These are phyloP conservation scores for Aspergillus novoparasiticus DNA, from an alignment of 2,329 filamentous ascomycete species.

Conservation along the genomic window DNA sequence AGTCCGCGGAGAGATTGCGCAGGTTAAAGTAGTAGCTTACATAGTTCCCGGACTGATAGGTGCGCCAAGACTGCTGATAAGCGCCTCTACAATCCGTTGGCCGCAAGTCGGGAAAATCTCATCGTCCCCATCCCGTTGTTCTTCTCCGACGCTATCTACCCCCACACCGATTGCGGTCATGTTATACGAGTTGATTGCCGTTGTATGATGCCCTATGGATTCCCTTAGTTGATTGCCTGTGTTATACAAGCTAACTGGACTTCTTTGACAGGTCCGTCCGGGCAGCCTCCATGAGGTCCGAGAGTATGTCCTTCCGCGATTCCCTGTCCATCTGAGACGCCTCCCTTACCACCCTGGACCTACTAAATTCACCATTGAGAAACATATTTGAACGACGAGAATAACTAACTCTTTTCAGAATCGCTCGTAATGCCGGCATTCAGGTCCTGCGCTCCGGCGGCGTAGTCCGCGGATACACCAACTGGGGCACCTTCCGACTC, in stretches of 20 bases:
- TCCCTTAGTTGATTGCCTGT: background rate
- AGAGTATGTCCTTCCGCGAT: constrained; percentile 66
- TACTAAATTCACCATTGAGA: background rate
- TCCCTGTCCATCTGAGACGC: background rate
- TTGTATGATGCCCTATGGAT: constrained; percentile 62
- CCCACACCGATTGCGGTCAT: constrained; percentile 53
- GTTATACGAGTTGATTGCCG: constrained; percentile 97
- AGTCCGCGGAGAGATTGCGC: constrained; percentile 20
- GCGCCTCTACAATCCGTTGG: constrained; percentile 6
- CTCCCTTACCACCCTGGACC: constrained; percentile 4
- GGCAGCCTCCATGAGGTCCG: constrained; percentile 89
- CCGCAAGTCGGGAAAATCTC: constrained; percentile 25
- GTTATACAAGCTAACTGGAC: constrained; percentile 15
- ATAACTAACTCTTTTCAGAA: constrained; percentile 56
- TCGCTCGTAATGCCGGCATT: constrained; percentile 81
- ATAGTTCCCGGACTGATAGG: constrained; percentile 32
- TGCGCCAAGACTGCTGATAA: constrained; percentile 34
- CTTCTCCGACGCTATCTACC: constrained; percentile 22
- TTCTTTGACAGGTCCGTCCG: constrained; percentile 73
- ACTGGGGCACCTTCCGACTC: constrained; percentile 92
- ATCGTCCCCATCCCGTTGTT: constrained; percentile 17
- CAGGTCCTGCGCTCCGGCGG: constrained; percentile 81
- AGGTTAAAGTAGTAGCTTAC: constrained; percentile 5
- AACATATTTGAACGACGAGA: background rate
- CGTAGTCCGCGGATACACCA: constrained; percentile 87